Conservation (phyloP, 345 rosid species). For the Eucalyptus melliodora region DNA sequence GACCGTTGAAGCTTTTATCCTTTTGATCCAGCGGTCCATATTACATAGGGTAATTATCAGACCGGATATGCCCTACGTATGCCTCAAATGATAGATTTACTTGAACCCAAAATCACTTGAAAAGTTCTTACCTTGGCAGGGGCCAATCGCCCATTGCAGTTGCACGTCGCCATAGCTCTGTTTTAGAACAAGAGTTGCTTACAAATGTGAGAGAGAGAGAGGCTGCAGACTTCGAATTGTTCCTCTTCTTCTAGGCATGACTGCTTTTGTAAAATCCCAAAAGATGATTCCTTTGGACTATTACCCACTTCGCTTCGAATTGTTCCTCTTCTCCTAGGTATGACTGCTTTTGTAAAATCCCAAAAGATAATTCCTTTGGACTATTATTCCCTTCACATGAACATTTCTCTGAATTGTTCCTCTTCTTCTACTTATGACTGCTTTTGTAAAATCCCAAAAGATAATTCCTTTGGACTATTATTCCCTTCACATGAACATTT, state of each 20-base stretch:
- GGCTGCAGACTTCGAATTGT: slow-evolving; percentile 67
- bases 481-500: neutral
- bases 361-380: slow-evolving; percentile 9
- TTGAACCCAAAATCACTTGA: neutral
- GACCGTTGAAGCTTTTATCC: neutral
- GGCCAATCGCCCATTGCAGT: neutral
- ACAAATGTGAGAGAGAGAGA: neutral
- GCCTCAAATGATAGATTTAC: neutral
- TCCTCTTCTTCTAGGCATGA: slow-evolving; percentile 51
- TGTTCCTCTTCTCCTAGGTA: slow-evolving; percentile 38
- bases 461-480: slow-evolving; percentile 12
- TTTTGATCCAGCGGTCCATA: neutral
- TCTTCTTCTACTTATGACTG: slow-evolving; percentile 47
- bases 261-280: slow-evolving; percentile 27
- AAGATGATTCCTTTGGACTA: slow-evolving; percentile 13
- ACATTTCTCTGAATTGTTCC: neutral
- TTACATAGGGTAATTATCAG: neutral
- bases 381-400: neutral
- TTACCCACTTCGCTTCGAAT: neutral
- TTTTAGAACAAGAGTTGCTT: neutral
- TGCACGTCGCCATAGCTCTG: neutral
- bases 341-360: slow-evolving; percentile 31
- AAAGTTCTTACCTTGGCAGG: neutral
- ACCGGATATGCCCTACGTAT: neutral
- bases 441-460: slow-evolving; percentile 15